Evolutionary conservation across 306 rosid species (phyloP).

Genomic region (Lotus japonicus): DNA sequence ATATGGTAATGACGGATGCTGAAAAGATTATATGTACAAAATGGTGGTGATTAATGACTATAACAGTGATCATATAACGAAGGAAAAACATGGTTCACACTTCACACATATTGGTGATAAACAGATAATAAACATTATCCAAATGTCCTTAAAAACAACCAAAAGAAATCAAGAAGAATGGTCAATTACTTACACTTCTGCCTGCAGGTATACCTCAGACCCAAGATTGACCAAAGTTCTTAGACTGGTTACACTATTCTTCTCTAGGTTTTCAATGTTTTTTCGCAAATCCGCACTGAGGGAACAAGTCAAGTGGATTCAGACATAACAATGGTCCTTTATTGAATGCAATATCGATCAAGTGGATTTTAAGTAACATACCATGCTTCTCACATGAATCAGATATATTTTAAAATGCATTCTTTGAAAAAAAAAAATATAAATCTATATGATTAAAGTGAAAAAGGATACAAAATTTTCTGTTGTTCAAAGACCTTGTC

Average conservation of each 20-base stretch:
- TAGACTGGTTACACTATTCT: constrained; percentile 75
- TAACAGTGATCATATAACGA: neutral
- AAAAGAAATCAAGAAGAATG: neutral
- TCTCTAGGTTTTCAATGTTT: constrained; percentile 80
- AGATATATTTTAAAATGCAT: too few species aligned
- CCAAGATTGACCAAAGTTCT: constrained; percentile 87
- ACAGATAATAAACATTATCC: neutral
- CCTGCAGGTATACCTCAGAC: constrained; percentile 87
- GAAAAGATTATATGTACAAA: neutral
- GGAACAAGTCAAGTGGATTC: constrained; percentile 57
- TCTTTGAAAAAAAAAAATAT: neutral
- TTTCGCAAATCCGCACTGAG: constrained; percentile 72
- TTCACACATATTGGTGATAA: neutral
- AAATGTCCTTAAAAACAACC: neutral
- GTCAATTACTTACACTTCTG: constrained; percentile 74
- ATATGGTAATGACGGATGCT: neutral
- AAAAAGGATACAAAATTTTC: constrained; percentile 78
- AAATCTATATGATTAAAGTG: neutral
- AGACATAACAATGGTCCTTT: neutral
- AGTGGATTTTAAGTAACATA: neutral
- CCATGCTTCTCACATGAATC: neutral
- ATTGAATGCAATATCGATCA: constrained; percentile 14
- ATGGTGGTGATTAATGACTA: neutral
- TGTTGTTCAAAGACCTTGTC: constrained; percentile 94
- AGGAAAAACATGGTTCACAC: neutral